phyloP scores from a whole-genome alignment of 768 basidiomycete species.

The Boletus fagicola region DNA sequence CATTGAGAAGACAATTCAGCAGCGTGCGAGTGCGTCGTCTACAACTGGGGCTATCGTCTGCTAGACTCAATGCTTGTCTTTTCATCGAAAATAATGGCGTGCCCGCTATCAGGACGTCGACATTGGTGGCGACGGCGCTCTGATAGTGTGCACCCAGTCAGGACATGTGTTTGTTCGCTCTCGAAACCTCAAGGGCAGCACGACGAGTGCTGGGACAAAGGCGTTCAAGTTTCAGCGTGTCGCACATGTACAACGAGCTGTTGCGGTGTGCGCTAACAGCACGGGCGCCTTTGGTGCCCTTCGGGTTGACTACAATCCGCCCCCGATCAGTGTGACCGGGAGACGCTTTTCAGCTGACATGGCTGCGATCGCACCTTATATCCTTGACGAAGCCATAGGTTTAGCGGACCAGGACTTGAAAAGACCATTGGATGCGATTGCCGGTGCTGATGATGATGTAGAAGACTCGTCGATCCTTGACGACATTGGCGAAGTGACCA shows the following conservation, averaged over 20 bases:
- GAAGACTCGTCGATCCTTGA: slow-evolving; percentile 37
- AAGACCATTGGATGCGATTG: background rate
- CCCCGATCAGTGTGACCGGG: slow-evolving; percentile 54
- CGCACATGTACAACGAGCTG: slow-evolving; percentile 80
- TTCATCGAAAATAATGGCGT: background rate
- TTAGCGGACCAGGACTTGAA: background rate
- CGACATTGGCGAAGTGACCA: slow-evolving; percentile 36
- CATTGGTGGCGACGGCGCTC: slow-evolving; percentile 79
- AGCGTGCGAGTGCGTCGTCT: slow-evolving; percentile 60
- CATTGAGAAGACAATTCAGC: slow-evolving; percentile 80
- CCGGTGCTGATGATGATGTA: slow-evolving; percentile 35
- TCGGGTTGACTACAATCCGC: slow-evolving; percentile 65
- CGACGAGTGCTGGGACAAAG: slow-evolving; percentile 38
- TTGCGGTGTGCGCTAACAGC: slow-evolving; percentile 79
- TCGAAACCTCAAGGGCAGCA: slow-evolving; percentile 40
- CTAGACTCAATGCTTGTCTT: background rate
- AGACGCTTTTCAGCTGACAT: slow-evolving; percentile 64
- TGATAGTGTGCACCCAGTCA: slow-evolving; percentile 91
- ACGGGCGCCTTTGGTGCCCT: slow-evolving; percentile 89
- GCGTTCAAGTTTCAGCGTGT: slow-evolving; percentile 77
- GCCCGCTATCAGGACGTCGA: slow-evolving; percentile 68
- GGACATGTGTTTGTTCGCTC: slow-evolving; percentile 90
- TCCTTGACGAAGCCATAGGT: background rate
- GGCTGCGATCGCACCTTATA: slow-evolving; percentile 62
- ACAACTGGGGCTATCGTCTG: background rate